Conservation (phyloP, 2,329 filamentous ascomycete species). For the Dothistroma septosporum region DNA sequence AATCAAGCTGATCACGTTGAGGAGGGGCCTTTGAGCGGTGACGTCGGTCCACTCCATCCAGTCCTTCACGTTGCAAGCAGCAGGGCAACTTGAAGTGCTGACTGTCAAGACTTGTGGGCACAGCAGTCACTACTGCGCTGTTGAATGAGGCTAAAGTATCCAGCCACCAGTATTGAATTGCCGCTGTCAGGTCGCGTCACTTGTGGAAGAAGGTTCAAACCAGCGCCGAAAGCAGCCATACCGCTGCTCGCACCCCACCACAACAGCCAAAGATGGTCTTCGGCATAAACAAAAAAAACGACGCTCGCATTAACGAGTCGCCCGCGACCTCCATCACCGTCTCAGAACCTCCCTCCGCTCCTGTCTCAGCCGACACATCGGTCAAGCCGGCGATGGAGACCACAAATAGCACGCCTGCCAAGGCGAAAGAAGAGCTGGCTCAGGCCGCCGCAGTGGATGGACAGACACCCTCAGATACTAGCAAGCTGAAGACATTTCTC, state of each 20-base stretch:
- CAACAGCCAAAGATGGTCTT: slow-evolving; percentile 8
- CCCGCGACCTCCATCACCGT: slow-evolving; percentile 1
- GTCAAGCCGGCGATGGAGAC: slow-evolving; percentile 1
- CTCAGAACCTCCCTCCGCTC: background rate
- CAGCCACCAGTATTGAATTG: background rate
- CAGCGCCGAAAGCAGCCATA: background rate
- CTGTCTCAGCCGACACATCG: slow-evolving; percentile 1
- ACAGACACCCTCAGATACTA: slow-evolving; percentile 67
- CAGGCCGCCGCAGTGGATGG: slow-evolving; percentile 24
- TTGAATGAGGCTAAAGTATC: background rate
- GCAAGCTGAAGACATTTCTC: slow-evolving; percentile 84
- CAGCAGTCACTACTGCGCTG: too few species aligned
- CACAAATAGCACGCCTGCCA: slow-evolving; percentile 5
- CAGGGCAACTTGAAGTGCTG: background rate
- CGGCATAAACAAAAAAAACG: slow-evolving; percentile 8
- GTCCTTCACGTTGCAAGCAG: background rate
- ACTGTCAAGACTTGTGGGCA: too few species aligned
- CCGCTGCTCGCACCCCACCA: slow-evolving; percentile 1
- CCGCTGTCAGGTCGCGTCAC: background rate
- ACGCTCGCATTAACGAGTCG: background rate
- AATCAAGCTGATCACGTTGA: background rate
- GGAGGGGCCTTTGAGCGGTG: background rate
- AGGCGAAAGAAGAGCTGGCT: slow-evolving; percentile 12
- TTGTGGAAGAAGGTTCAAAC: background rate
- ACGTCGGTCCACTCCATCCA: too few species aligned